Evolutionary conservation across 192 early-diverging fungal genomes (phyloP), one percentile per base, ranked within the genome.

Genomic region (Paraglomus occultum): DNA sequence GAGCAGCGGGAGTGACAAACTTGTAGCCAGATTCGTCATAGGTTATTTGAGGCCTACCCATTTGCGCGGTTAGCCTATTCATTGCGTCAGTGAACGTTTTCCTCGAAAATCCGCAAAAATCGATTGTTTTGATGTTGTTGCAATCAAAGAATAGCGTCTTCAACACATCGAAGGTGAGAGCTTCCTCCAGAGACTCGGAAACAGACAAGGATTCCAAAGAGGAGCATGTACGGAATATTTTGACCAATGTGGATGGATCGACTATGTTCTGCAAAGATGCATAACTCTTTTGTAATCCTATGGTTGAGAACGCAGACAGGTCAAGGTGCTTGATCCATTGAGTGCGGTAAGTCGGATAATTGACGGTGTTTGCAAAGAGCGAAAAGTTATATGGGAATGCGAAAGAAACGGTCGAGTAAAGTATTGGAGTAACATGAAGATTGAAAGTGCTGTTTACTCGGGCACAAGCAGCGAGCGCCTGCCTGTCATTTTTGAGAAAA

Each of bases 391-490:
- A 44, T 20, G 65, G 65, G 14, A 54, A 67, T 6, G 65, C 42
- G 17, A 67, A 67, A 10, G 50, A 17, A 6, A 67, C 47, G 10
- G 65, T 67, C 20, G 42, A 18, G 43, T 67, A 67, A 23, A 67
- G 23, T 1, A 67, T 45, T 8, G 51, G 65, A 42, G 51, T 67
- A 0, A 38, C 40, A 14, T 67, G 65, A 17, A 67, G 51, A 45
- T 67, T 53, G 43, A 67, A 67, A 18, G 65, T 67, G 9, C 44
- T 49, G 22, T 67, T 67, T 7, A 67, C 65, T n/a, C 51, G 45
- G n/a, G 65, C 7, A 22, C 65, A 67, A 51, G 65, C 51, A n/a
- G 65, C 38, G 2, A 67, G 51, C 7, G 65, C 31, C 3, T 31
- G 31, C 31, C 31, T 31, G 31, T 31, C 53, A 18, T 55, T 8